A percentile compares a stretch with the other conserved stretches of the same genome.
Conservation (phyloP, 352 stramenopile species). For the Phytophthora crassamura region DNA sequence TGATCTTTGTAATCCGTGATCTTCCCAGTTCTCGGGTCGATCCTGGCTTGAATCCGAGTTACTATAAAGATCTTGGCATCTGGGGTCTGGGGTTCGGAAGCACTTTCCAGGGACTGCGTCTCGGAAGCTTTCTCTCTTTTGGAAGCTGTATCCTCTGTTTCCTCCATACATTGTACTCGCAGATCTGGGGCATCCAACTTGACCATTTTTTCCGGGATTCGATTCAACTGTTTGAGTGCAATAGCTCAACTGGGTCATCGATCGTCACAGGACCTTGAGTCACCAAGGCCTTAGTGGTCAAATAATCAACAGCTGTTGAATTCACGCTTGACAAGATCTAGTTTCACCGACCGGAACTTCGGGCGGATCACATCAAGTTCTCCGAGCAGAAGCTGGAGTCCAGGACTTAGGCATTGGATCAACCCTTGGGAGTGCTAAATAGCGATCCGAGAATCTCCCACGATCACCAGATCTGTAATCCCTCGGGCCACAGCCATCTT, state of each 20-base stretch:
- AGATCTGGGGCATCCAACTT: too few relatives aligned
- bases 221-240: not conserved
- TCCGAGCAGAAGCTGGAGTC: not conserved
- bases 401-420: not conserved
- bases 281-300: not conserved
- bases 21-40: too few relatives aligned
- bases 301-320: not conserved
- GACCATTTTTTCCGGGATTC: not conserved
- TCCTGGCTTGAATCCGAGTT: too few relatives aligned
- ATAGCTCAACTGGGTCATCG: not conserved
- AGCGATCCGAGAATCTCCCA: not conserved
- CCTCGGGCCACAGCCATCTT: not conserved
- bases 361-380: not conserved
- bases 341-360: not conserved
- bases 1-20: too few relatives aligned
- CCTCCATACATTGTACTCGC: too few relatives aligned
- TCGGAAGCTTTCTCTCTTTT: too few relatives aligned
- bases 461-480: not conserved
- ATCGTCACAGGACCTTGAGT: not conserved
- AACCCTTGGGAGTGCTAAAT: not conserved
- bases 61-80: too few relatives aligned
- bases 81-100: too few relatives aligned
- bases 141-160: too few relatives aligned
- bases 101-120: not conserved
- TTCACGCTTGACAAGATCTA: slow-evolving; percentile 1